Evolutionary conservation across 2,329 filamentous ascomycete genomes (phyloP), one percentile per base, ranked within the genome.

Genomic region (Cucurbitaria berberidis): DNA sequence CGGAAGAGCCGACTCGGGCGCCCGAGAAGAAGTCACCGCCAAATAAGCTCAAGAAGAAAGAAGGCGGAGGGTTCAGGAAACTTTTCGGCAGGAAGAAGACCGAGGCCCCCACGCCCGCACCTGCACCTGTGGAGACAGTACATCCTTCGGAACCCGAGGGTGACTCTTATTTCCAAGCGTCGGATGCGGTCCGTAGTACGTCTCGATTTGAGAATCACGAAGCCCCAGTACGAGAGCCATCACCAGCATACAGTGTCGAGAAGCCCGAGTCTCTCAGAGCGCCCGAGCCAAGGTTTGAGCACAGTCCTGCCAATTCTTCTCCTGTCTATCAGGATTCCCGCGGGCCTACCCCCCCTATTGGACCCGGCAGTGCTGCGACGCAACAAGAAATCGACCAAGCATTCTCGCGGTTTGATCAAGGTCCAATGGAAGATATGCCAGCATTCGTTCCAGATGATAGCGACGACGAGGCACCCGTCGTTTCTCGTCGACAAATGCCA

Each of bases 401-500:
- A 50, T 87, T 87, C 67, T 83, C 83, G 15, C 80, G 80, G 21
- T 98, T 98, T 69, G 89, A 95, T 67, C 93, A 98, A 76, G 95
- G 93, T 2, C 95, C 95, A 1, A 82, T 97, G 21, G 76, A 84
- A 9, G 92, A 98, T 51, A 89, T 95, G 73, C 93, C 95, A 3
- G 90, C 92, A 1, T 96, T 96, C 68, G 81, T 85, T 10, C 90
- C 90, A 3, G 70, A 75, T 3, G 67, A 73, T 9, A 71, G 69
- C 34, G 69, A 73, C 4, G 69, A 73, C 5, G 70, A 70, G 4
- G 59, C 67, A 36, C 69, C 64, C n/a, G 56, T n/a, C 29, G 54
- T 67, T 9, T 57, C 67, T 41, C 68, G 64, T 50, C 62, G 62
- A 47, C 54, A 61, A 44, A 36, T 49, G 3, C 57, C 54, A 3